phyloP scores from a whole-genome alignment of 306 rosid genomes.

The Prinsepia uniflora region DNA sequence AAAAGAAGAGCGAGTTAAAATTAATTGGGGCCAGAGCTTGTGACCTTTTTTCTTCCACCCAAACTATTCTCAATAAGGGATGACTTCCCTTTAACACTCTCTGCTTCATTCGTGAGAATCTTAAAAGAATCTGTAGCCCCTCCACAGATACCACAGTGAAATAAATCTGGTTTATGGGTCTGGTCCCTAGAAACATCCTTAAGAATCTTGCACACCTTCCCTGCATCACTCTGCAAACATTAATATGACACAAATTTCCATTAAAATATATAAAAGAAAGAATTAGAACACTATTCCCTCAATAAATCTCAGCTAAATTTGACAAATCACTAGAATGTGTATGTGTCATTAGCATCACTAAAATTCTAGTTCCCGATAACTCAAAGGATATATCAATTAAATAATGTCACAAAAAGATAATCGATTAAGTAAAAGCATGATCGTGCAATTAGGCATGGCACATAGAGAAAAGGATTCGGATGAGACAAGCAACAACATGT shows the following conservation, averaged over 20 bases:
- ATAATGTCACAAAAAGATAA: no score
- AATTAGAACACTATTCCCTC: no score
- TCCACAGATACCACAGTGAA: conserved; percentile 55
- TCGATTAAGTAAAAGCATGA: no score
- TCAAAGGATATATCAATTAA: no score
- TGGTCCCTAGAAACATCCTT: conserved; percentile 43
- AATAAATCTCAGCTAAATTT: no score
- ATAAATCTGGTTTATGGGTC: conserved; percentile 34
- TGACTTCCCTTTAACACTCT: conserved; percentile 39
- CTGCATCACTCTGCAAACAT: conserved; percentile 66
- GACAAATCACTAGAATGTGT: no score
- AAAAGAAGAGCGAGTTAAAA: conserved; percentile 6
- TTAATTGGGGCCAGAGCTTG: conserved; percentile 29
- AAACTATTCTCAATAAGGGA: conserved; percentile 30
- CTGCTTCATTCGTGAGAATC: conserved; percentile 50
- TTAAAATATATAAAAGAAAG: neutral
- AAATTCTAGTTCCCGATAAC: no score
- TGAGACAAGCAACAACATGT: no score
- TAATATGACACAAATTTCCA: conserved; percentile 9
- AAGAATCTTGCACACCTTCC: conserved; percentile 56
- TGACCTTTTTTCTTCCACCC: conserved; percentile 55
- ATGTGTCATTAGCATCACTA: no score
- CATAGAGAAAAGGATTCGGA: no score
- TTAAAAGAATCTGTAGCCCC: conserved; percentile 57
- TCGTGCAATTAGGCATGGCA: no score